Percentiles rank a stretch among this genome's conserved stretches.
phyloP scores from a whole-genome alignment of 345 rosid genomes.

The Lenwebbia sp. region DNA sequence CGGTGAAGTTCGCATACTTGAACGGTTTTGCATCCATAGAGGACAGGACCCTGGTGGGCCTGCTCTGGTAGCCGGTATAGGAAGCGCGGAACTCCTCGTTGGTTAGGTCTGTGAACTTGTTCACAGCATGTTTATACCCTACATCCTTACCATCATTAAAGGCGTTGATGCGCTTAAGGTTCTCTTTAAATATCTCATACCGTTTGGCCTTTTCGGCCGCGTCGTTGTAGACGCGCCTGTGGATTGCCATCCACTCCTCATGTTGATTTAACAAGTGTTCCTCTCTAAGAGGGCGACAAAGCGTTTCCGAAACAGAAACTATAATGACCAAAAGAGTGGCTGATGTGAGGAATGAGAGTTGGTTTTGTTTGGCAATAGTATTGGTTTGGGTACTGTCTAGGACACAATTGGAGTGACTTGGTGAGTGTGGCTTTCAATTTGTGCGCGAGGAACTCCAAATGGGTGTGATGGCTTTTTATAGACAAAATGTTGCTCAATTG shows the following conservation, averaged over 20 bases:
- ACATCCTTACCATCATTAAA: conserved; percentile 1
- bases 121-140: conserved; percentile 12
- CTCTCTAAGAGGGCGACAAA: conserved; percentile 8
- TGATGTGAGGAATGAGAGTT: not conserved
- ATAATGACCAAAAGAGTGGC: not conserved
- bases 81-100: conserved; percentile 19
- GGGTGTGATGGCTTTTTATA: not conserved
- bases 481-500: not conserved
- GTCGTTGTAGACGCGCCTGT: conserved; percentile 6
- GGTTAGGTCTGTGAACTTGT: conserved; percentile 22
- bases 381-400: not conserved
- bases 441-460: not conserved
- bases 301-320: not conserved
- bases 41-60: not conserved
- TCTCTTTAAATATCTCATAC: conserved; percentile 9
- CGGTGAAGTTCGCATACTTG: conserved; percentile 8
- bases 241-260: conserved; percentile 16
- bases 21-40: not conserved
- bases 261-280: conserved; percentile 17
- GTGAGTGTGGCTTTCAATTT: conserved; percentile 19
- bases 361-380: not conserved
- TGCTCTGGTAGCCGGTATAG: conserved; percentile 9
- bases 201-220: conserved; percentile 3
- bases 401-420: not conserved
- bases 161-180: conserved; percentile 8